Percentiles rank a stretch among this genome's conserved stretches.
Evolutionary conservation across 352 stramenopile species (phyloP).

Genomic region (Phytophthora pisi): DNA sequence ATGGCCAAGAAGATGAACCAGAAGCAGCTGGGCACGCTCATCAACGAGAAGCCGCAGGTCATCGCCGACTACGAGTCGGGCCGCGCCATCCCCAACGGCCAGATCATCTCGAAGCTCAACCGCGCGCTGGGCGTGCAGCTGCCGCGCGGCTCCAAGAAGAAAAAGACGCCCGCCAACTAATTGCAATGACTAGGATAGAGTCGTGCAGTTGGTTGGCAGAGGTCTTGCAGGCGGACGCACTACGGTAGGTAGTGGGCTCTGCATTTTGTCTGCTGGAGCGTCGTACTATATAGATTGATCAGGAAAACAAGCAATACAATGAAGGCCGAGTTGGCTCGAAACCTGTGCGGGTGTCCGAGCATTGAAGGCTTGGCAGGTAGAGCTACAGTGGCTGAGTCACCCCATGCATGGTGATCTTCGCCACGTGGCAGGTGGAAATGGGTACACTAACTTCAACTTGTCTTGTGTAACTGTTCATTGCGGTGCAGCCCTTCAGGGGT

Average conservation of each 20-base stretch:
- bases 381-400: neutral
- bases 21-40: constrained; percentile 95
- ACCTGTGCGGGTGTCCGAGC: neutral
- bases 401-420: neutral
- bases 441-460: constrained; percentile 36
- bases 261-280: constrained; percentile 2
- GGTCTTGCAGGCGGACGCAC: constrained; percentile 13
- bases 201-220: constrained; percentile 23
- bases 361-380: too few relatives aligned
- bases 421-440: constrained; percentile 19
- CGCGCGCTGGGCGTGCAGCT: constrained; percentile 91
- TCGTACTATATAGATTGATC: constrained; percentile 47
- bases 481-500: neutral
- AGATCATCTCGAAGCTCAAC: constrained; percentile 98
- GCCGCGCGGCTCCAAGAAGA: constrained; percentile 79
- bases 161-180: constrained; percentile 46
- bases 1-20: constrained; percentile 98
- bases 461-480: constrained; percentile 7
- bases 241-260: neutral
- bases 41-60: constrained; percentile 97
- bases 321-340: constrained; percentile 11
- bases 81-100: constrained; percentile 96
- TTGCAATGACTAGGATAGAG: neutral
- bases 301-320: constrained; percentile 15
- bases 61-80: constrained; percentile 98